Evolutionary conservation across 768 basidiomycete species (phyloP), one percentile per base, ranked within the genome.

Genomic region (Austroboletus eburneus): DNA sequence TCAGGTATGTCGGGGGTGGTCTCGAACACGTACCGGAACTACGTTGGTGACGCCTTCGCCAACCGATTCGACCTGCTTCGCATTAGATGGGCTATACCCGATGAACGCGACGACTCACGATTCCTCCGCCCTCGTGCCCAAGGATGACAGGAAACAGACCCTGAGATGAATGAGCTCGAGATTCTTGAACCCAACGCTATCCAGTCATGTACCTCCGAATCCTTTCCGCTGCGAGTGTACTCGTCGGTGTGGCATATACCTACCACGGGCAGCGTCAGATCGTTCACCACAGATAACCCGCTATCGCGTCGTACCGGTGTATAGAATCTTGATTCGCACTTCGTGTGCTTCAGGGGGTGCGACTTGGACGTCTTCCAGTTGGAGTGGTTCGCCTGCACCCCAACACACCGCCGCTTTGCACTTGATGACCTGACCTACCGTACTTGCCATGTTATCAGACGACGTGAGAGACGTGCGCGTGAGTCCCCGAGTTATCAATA

Each of bases 211-310:
- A 87, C 94, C 79, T 98, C 96, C 35, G 93, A 83, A 66, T 99
- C 95, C 68, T 87, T 87, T 46, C 94, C 93, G 64, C 91, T 93
- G 63, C 93, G 85, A 51, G 92, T 94, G 73, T 94, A 98, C 63
- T 94, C 93, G 61, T 98, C 94, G 61, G 95, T 97, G 69, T 98
- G 94, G 71, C 96, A 99, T 64, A 99, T 87, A 51, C 87, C 87
- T 88, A 48, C 32, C 23, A 33, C n/a, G 37, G 23, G 36, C 42
- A 39, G 32, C 35, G 41, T 22, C 52, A 43, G 34, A 32, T 32
- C 12, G 30, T 32, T 42, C n/a, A n/a, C 43, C 45, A 56, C 42
- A 32, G 39, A 46, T 39, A 20, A 41, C 27, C 10, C 41, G 20
- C 21, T 29, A 17, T 20, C 30, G 14, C 25, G 27, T 33, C 74